Evolutionary conservation across 108 stramenopile genomes (phyloP).

Genomic region (Pseudonitzschia pungens): DNA sequence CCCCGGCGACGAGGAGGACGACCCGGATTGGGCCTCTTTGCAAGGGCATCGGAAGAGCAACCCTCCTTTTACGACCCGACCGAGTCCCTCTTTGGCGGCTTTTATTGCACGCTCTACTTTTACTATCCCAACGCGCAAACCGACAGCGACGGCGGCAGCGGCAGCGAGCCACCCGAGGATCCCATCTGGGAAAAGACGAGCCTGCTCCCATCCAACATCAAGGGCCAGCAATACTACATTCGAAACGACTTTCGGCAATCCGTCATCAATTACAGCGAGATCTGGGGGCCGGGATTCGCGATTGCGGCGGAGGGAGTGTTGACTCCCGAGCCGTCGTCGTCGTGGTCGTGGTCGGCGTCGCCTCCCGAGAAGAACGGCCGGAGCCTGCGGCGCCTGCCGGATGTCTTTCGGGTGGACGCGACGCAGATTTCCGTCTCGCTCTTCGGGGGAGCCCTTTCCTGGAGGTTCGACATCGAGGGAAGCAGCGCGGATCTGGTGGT

Average conservation of each 20-base stretch:
- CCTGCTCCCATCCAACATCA: conserved; percentile 8
- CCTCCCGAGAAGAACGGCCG: too few species aligned
- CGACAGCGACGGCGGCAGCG: background rate
- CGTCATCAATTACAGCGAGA: conserved; percentile 25
- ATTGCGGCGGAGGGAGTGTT: conserved; percentile 12
- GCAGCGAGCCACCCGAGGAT: background rate
- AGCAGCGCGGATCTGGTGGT: conserved; percentile 19
- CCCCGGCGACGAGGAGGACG: background rate
- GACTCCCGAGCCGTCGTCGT: background rate
- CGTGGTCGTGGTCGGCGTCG: background rate
- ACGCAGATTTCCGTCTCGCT: conserved; percentile 8
- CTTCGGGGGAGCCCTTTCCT: background rate
- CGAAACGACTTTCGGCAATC: conserved; percentile 5
- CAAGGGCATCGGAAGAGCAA: background rate
- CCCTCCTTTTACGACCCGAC: background rate
- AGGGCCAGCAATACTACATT: conserved; percentile 26
- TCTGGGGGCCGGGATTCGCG: conserved; percentile 6
- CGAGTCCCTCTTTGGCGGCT: conserved; percentile 9
- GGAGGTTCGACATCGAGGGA: conserved; percentile 10
- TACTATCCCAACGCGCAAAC: background rate
- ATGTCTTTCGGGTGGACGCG: background rate
- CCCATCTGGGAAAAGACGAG: conserved; percentile 25
- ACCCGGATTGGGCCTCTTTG: background rate
- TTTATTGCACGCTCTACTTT: conserved; percentile 15
- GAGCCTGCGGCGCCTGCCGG: conserved; percentile 2